phyloP scores from a whole-genome alignment of 495 filamentous ascomycete genomes.

The Venustampulla echinocandica region DNA sequence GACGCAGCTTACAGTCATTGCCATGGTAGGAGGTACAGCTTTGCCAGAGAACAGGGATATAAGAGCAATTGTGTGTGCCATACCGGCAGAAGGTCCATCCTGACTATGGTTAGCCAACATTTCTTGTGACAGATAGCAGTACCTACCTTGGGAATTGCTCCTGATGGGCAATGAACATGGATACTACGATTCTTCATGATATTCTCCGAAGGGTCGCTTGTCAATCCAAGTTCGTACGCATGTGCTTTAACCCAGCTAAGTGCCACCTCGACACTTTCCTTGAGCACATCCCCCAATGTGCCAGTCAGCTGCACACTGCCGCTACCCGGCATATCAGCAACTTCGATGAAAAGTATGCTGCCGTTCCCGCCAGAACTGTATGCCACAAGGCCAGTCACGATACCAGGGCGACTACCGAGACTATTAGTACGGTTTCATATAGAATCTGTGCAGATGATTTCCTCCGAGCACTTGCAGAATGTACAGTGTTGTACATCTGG shows the following conservation, averaged over 20 bases:
- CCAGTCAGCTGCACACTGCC: conserved; percentile 95
- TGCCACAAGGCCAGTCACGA: conserved; percentile 96
- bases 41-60: conserved; percentile 87
- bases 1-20: conserved; percentile 62
- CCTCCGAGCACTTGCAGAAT: background rate
- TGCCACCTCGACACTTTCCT: conserved; percentile 94
- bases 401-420: conserved; percentile 59
- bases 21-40: conserved; percentile 80
- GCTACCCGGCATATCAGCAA: conserved; percentile 91
- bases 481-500: no score
- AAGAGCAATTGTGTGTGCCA: conserved; percentile 88
- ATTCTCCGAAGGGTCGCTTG: conserved; percentile 71
- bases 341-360: conserved; percentile 96
- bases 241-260: conserved; percentile 92
- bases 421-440: background rate
- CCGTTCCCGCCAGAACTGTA: conserved; percentile 90
- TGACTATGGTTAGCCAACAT: conserved; percentile 2
- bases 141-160: conserved; percentile 78
- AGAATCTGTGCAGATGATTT: conserved; percentile 6
- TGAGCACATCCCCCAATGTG: conserved; percentile 95
- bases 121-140: background rate
- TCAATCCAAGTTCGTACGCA: conserved; percentile 82
- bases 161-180: conserved; percentile 93
- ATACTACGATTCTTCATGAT: conserved; percentile 93
- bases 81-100: conserved; percentile 63